Base-by-base conservation (phyloP, 2,329 filamentous ascomycete species). In the Dactylonectria macrodidyma region DNA sequence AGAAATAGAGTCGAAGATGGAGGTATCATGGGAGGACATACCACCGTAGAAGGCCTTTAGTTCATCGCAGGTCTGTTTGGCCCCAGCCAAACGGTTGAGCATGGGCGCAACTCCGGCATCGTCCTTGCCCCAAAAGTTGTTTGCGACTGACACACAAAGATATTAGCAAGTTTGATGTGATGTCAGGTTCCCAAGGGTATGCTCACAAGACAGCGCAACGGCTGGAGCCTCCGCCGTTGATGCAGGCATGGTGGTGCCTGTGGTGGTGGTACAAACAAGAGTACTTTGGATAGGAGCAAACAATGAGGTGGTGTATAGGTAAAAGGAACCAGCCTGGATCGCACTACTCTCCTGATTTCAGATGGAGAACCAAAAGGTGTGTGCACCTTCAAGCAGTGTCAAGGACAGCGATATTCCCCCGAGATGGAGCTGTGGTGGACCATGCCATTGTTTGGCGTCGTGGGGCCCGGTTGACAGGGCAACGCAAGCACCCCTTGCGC, bases 41-140 rank as follows among this genome's bases (percentile, higher is more conserved):
- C 93, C 88, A 70, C 87, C 90, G 81, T 99, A 99, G 84, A 99
- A 99, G 10, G 92, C 86, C 79, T 93, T 95, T 58, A 99, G 83
- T 83, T 99, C 96, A 82, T 99, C 97, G 80, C 92, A 95, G 30
- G 96, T 98, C 77, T 93, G 90, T 86, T 99, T 99, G 56, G 96
- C 94, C 81, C 91, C 92, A 78, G 94, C 92, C 94, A 99, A 97
- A 78, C 96, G 95, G 81, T 95, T 94, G 34, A 99, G 88, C 78
- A 99, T 89, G 66, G 96, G 97, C 52, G 88, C 88, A 78, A 99
- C 95, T 79, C 96, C 97, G 59, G 95, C 96, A 86, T 99, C 96
- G 81, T 98, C 95, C 86, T 97, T 98, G 71, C 96, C 96, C 96
- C 96, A 99, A 83, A 99, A 99, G 81, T 99, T 99, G 85, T 99